Percentiles rank a stretch among this genome's conserved stretches.
Conservation (phyloP, 805 yeast genomes). For the Candida corydali region DNA sequence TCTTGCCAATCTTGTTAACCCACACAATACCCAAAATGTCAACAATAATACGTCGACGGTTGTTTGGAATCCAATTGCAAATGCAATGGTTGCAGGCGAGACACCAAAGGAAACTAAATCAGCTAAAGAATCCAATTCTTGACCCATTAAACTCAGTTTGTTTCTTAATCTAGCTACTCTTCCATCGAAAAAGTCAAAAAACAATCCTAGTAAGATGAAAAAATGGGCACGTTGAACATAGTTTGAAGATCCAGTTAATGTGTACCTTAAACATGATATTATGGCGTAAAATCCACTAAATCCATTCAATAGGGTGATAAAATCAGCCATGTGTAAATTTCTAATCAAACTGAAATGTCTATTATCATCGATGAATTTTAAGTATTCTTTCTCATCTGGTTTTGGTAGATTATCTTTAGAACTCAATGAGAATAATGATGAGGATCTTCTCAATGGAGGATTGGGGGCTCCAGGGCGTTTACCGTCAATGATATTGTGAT, state of each 20-base stretch:
- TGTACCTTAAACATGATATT: conserved; percentile 77
- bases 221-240: conserved; percentile 85
- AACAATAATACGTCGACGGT: conserved; percentile 74
- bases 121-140: conserved; percentile 94
- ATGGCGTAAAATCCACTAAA: conserved; percentile 91
- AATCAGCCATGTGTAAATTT: conserved; percentile 92
- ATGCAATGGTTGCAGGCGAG: conserved; percentile 91
- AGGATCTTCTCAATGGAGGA: conserved; percentile 44
- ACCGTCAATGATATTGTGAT: conserved; percentile 5
- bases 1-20: conserved; percentile 89
- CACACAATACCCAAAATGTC: conserved; percentile 86
- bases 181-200: conserved; percentile 96
- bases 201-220: conserved; percentile 84
- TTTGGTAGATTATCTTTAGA: conserved; percentile 60
- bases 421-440: conserved; percentile 51
- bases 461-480: conserved; percentile 10
- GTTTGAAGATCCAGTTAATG: conserved; percentile 62
- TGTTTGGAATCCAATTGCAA: conserved; percentile 83
- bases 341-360: conserved; percentile 85
- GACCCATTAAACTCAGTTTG: conserved; percentile 91
- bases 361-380: conserved; percentile 74
- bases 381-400: conserved; percentile 73
- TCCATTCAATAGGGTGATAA: conserved; percentile 90
- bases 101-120: conserved; percentile 94
- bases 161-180: conserved; percentile 93